Percentiles rank a stretch among this genome's conserved stretches.
phyloP scores from a whole-genome alignment of 441 rosid genomes.

The Mallotus repandus region DNA sequence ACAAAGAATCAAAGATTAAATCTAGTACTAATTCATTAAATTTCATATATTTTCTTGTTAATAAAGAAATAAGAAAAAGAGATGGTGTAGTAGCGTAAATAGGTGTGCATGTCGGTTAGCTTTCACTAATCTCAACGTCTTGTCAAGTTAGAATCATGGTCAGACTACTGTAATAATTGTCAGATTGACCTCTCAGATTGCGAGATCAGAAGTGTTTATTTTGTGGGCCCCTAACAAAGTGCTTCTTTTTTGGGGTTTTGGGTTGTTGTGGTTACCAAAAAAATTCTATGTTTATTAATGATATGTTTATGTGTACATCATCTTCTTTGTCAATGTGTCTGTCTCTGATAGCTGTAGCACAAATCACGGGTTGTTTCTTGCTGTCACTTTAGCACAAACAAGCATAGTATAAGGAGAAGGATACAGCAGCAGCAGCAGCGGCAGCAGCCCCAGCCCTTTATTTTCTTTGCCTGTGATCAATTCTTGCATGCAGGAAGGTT shows the following conservation, averaged over 20 bases:
- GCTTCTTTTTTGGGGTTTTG: not conserved
- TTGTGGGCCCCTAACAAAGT: conserved; percentile 11
- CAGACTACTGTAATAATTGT: conserved; percentile 22
- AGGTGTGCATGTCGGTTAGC: conserved; percentile 35
- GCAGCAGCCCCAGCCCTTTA: not conserved
- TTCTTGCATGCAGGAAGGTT: not conserved
- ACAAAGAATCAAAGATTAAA: not conserved
- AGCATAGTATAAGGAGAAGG: not conserved
- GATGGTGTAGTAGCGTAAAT: not conserved
- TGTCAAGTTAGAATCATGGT: conserved; percentile 31
- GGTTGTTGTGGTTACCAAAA: conserved; percentile 23
- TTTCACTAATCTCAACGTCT: conserved; percentile 41
- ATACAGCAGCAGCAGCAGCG: not conserved
- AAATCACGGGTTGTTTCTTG: conserved; percentile 27
- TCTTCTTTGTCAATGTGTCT: not conserved
- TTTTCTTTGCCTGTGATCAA: not conserved
- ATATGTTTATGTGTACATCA: not conserved
- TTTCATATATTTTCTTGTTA: too few species aligned
- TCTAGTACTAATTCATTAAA: too few species aligned
- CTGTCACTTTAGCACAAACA: conserved; percentile 29
- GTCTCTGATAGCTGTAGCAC: conserved; percentile 5
- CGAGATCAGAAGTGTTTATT: not conserved
- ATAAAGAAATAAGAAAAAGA: not conserved
- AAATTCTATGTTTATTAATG: conserved; percentile 23
- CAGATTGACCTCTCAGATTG: conserved; percentile 29